phyloP scores from a whole-genome alignment of 768 basidiomycete genomes.

The Leccinum rimulosum region DNA sequence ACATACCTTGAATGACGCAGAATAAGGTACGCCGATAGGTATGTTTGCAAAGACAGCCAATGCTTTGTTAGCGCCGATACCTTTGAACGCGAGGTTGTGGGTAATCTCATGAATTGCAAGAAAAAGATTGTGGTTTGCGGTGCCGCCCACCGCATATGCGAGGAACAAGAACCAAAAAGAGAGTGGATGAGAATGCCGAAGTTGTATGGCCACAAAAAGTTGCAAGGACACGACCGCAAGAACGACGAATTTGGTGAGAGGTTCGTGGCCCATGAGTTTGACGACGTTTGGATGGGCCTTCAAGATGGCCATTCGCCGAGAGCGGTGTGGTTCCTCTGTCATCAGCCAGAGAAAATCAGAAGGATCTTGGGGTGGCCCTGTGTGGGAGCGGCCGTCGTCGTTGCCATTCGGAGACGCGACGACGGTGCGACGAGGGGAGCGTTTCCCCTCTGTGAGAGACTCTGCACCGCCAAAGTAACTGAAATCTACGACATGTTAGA shows the following conservation, averaged over 20 bases:
- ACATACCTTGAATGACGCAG: conserved; percentile 88
- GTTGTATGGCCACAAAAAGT: conserved; percentile 54
- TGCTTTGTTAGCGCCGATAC: conserved; percentile 78
- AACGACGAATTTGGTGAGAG: conserved; percentile 89
- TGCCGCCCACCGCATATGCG: conserved; percentile 89
- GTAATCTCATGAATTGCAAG: conserved; percentile 99
- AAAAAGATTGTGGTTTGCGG: conserved; percentile 96
- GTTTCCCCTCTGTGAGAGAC: conserved; percentile 54
- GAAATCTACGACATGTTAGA: conserved; percentile 48
- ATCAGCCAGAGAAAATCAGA: conserved; percentile 93
- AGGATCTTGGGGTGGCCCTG: conserved; percentile 67
- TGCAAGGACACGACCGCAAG: conserved; percentile 78
- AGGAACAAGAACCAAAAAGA: conserved; percentile 70
- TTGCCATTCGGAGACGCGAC: conserved; percentile 38
- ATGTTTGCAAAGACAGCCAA: conserved; percentile 90
- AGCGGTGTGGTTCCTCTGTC: conserved; percentile 97
- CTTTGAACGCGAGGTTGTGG: conserved; percentile 91
- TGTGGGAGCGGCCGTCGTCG: conserved; percentile 41
- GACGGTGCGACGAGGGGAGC: conserved; percentile 52
- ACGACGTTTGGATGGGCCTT: conserved; percentile 95
- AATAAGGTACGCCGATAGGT: conserved; percentile 93
- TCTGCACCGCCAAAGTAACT: conserved; percentile 86
- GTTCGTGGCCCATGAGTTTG: conserved; percentile 95
- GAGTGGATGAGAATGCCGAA: conserved; percentile 67
- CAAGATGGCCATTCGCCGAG: conserved; percentile 82